Conservation (phyloP, 2,329 filamentous ascomycete genomes). For the Leptographium procerum region DNA sequence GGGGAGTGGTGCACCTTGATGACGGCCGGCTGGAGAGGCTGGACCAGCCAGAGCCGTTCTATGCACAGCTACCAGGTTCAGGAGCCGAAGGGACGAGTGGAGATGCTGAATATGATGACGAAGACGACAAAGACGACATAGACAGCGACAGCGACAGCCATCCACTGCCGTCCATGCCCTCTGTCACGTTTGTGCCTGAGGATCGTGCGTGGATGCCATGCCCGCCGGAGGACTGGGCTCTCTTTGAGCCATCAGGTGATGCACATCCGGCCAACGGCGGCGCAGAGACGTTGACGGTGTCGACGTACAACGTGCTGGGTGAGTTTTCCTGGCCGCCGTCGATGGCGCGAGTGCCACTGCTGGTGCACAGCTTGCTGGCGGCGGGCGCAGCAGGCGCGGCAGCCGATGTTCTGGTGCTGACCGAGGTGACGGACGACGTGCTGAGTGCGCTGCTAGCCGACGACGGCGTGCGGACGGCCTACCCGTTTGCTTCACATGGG, state of each 20-base stretch:
- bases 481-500: slow-evolving; percentile 46
- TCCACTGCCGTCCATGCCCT: slow-evolving; percentile 2
- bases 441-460: slow-evolving; percentile 42
- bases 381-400: slow-evolving; percentile 13
- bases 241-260: background rate
- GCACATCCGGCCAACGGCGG: background rate
- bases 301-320: slow-evolving; percentile 42
- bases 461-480: slow-evolving; percentile 31
- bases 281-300: slow-evolving; percentile 20
- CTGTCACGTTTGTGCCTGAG: slow-evolving; percentile 7
- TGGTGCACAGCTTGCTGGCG: slow-evolving; percentile 33
- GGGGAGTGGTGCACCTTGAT: slow-evolving; percentile 34
- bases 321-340: slow-evolving; percentile 37
- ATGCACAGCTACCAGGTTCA: slow-evolving; percentile 2
- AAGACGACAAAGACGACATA: background rate
- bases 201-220: slow-evolving; percentile 6
- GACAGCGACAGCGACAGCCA: background rate
- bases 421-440: slow-evolving; percentile 56
- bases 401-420: slow-evolving; percentile 40
- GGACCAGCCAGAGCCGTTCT: slow-evolving; percentile 13
- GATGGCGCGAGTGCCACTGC: slow-evolving; percentile 27
- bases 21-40: slow-evolving; percentile 16
- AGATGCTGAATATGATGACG: background rate
- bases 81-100: background rate
- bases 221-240: slow-evolving; percentile 1